Evolutionary conservation across 805 yeast species (phyloP), one percentile per base, ranked within the genome.

Genomic region (Yarrowia phangngaensis): DNA sequence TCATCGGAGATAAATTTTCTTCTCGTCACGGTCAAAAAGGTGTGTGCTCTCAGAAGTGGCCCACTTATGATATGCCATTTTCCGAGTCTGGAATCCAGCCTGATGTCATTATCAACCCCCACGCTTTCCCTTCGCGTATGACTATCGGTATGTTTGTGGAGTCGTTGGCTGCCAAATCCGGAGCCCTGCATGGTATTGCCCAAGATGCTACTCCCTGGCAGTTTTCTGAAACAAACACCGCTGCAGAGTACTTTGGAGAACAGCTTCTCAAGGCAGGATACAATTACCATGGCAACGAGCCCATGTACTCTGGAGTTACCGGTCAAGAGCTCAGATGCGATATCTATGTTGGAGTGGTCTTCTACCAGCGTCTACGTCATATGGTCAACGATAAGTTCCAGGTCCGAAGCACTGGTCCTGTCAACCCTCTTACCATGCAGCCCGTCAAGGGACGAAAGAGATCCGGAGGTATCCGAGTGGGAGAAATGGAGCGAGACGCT

Each of bases 351-450:
- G 98, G 98, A 59, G 89, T 89, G 59, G 98, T 92, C 47, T 92
- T 87, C 72, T 92, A 92, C 71, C 98, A 92, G 73, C 80, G 98
- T 72, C 78, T 92, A 74, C 82, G 98, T 73, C 98, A 92, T 69
- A 92, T 92, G 98, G 98, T 92, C 56, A 92, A 92, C 74, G 98
- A 92, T 66, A 92, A 92, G 77, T 92, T 88, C 84, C 98, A 92
- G 73, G 98, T 92, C 46, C 84, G 98, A 71, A 86, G 97, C 4
- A 92, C 98, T 13, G 98, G 98, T 64, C 97, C 97, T 6, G 97
- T 92, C 20, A 90, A 90, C 68, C 79, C 92, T 27, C 76, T 92
- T 65, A 92, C 97, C 13, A 88, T 90, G 97, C 98, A 92, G 75
- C 98, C 98, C 30, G 98, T 92, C 51, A 92, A 92, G 72, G 98